phyloP scores from a whole-genome alignment of 2,329 filamentous ascomycete species.

The Xylogone sp. region DNA sequence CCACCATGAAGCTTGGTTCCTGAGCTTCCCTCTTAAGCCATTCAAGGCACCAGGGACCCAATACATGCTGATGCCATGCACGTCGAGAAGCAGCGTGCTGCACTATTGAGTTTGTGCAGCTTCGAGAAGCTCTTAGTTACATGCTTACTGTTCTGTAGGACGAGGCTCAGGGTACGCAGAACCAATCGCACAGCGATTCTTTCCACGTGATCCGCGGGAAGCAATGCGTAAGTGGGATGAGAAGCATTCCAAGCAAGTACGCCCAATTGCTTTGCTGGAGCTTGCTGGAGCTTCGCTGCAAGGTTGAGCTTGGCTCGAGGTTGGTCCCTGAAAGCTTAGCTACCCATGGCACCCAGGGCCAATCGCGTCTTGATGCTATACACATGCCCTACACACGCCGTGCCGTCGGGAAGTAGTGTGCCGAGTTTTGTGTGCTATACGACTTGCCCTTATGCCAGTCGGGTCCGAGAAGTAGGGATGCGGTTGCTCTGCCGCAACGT shows the following conservation, averaged over 20 bases:
- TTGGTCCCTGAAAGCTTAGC: not conserved
- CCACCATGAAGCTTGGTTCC: not conserved
- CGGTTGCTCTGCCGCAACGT: not conserved
- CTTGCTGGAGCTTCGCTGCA: not conserved
- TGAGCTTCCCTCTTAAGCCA: not conserved
- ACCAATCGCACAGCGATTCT: not conserved
- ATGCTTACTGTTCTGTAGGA: not conserved
- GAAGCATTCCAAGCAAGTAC: not conserved
- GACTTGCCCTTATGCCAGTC: not conserved
- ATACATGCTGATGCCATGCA: not conserved
- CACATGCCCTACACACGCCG: not conserved
- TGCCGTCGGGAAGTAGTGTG: not conserved
- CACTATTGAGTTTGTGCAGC: not conserved
- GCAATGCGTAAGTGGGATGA: not conserved
- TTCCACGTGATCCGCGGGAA: not conserved
- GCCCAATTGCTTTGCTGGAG: not conserved
- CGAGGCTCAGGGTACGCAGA: not conserved
- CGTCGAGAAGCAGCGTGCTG: not conserved
- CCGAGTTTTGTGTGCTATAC: not conserved
- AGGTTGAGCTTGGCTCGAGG: not conserved
- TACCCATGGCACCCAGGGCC: not conserved
- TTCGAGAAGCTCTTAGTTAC: not conserved
- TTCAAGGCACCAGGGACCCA: not conserved
- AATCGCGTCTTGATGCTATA: not conserved
- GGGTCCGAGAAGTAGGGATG: not conserved